Base-by-base conservation (phyloP, 2,329 filamentous ascomycete genomes). In the Ascochyta koolunga region DNA sequence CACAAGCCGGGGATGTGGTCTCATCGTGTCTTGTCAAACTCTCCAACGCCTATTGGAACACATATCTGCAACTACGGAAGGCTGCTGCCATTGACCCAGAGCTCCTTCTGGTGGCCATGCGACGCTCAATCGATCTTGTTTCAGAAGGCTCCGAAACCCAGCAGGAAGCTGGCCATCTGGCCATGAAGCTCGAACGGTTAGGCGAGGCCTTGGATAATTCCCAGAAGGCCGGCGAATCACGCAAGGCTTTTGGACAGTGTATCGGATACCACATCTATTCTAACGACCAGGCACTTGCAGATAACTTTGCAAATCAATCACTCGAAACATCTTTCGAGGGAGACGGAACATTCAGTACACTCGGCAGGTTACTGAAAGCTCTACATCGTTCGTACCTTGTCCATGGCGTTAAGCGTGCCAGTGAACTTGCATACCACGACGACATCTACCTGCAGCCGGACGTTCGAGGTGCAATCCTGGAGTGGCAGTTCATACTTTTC, bases 41-140 rank as follows among this genome's bases (percentile, higher is more conserved):
- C 22, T 91, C 89, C 0, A 87, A 89, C 62, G 79, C 89, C 3
- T 90, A 90, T 68, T 91, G 87, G 68, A 78, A 85, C n/a, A 79
- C 84, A 41, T 85, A 86, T 65, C 74, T 83, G 16, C 77, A 80
- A 38, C 40, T 72, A 68, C 84, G 55, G 75, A 83, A 82, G 43
- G 73, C 76, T 21, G 61, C 74, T 0, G 74, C 75, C 4, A 78
- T 77, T 25, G 59, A 71, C 1, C 76, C 77, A n/a, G 78, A 80
- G 41, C 60, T 67, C 16, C 77, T 82, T 1, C 71, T 89, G 13
- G 80, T 83, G 43, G 80, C 86, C 11, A 78, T 91, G 42, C 83
- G 82, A 50, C 82, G 84, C 49, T 89, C 88, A 0, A 82, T 89
- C 42, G 85, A 89, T 38, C 78, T 83, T 32, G 78, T 90, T 27